phyloP scores from a whole-genome alignment of 208 protist genomes.

The Leptomonas seymouri region DNA sequence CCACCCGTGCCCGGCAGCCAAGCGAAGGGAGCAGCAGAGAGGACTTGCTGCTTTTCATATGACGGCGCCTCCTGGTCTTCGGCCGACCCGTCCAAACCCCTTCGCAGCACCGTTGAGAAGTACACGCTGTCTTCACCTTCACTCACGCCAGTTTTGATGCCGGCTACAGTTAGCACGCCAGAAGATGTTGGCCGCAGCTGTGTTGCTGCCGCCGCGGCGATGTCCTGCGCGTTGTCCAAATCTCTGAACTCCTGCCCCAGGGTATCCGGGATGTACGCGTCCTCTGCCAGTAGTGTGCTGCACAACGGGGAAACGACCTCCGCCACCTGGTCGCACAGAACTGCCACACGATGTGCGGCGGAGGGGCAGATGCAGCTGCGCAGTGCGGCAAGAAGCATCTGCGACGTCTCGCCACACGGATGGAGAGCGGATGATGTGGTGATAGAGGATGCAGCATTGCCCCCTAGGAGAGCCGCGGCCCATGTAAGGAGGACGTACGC shows the following conservation, averaged over 20 bases:
- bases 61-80: not conserved
- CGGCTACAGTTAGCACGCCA: not conserved
- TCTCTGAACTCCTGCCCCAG: not conserved
- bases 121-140: not conserved
- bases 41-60: too few species aligned
- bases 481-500: constrained; percentile 2
- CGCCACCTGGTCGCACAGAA: constrained; percentile 11
- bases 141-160: not conserved
- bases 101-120: not conserved
- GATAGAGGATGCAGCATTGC: not conserved
- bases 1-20: constrained; percentile 23
- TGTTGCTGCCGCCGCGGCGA: not conserved
- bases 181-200: not conserved
- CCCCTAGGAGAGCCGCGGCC: constrained; percentile 10
- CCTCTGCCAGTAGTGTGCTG: constrained; percentile 10
- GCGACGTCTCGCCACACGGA: not conserved
- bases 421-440: not conserved
- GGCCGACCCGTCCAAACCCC: not conserved
- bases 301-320: constrained; percentile 6
- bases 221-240: not conserved
- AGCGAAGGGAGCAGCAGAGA: not conserved
- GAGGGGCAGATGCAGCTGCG: not conserved
- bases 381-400: constrained; percentile 4
- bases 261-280: constrained; percentile 5
- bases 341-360: not conserved